These are phyloP conservation scores for Sindora glabra DNA, from an alignment of 306 rosid species.

Conservation along the genomic window DNA sequence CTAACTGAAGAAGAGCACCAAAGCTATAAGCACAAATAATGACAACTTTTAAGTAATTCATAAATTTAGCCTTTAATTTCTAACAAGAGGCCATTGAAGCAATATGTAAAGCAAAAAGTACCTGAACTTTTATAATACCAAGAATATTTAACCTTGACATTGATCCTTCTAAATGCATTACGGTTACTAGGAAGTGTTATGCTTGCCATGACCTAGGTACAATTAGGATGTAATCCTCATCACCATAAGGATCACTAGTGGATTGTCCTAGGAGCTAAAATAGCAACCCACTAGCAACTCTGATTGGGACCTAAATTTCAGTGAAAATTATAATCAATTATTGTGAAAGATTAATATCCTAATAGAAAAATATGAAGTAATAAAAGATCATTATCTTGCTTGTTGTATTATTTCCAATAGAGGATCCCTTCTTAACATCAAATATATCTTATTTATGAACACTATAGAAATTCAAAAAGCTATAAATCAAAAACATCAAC, in stretches of 20 bases:
- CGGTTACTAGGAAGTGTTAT: slow-evolving; percentile 77
- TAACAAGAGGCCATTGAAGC: slow-evolving; percentile 10
- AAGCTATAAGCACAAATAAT: slow-evolving; percentile 5
- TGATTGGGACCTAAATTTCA: slow-evolving; percentile 68
- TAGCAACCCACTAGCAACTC: slow-evolving; percentile 89
- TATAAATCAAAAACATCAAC: background rate
- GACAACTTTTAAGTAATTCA: background rate
- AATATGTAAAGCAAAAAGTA: slow-evolving; percentile 24
- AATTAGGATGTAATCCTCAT: slow-evolving; percentile 86
- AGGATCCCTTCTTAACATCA: background rate
- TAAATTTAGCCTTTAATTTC: background rate
- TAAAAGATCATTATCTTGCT: background rate
- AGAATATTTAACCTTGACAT: slow-evolving; percentile 53
- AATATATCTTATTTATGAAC: background rate
- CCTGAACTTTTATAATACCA: slow-evolving; percentile 96
- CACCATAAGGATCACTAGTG: slow-evolving; percentile 69
- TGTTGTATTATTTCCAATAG: background rate
- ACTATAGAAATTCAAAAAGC: background rate
- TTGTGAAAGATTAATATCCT: background rate
- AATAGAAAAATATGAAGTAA: background rate
- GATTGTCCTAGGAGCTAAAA: slow-evolving; percentile 97
- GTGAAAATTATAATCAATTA: slow-evolving; percentile 14
- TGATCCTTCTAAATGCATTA: slow-evolving; percentile 65
- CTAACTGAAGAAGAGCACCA: slow-evolving; percentile 27
- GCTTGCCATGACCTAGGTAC: slow-evolving; percentile 97